These are phyloP conservation scores for Phaeophleospora eucalypticola DNA, from an alignment of 2,329 filamentous ascomycete genomes.

Conservation along the genomic window DNA sequence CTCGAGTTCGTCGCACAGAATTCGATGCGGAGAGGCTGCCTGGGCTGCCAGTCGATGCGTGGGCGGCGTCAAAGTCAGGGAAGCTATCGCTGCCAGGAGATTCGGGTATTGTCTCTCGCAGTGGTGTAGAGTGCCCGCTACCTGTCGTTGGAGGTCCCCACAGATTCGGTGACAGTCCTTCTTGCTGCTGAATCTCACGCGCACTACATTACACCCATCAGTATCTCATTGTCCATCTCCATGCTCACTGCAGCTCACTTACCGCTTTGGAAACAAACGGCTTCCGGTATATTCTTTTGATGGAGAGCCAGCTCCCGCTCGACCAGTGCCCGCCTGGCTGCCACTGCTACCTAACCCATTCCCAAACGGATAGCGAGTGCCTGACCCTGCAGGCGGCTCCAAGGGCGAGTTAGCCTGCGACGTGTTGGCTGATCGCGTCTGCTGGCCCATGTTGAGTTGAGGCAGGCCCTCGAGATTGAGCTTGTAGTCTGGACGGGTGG, in stretches of 20 bases:
- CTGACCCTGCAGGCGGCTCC: conserved; percentile 62
- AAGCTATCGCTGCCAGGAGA: conserved; percentile 90
- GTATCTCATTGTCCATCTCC: neutral
- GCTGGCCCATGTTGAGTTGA: conserved; percentile 59
- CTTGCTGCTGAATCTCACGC: conserved; percentile 93
- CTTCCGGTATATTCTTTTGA: conserved; percentile 77
- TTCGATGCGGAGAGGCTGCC: conserved; percentile 21
- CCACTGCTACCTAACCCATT: conserved; percentile 54
- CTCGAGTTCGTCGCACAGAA: conserved; percentile 67
- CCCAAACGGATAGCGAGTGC: conserved; percentile 68
- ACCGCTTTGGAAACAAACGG: conserved; percentile 91
- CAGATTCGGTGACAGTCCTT: conserved; percentile 69
- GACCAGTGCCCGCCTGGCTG: conserved; percentile 51
- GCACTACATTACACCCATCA: conserved; percentile 62
- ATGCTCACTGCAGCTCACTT: conserved; percentile 36
- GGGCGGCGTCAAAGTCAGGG: conserved; percentile 68
- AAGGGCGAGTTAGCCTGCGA: conserved; percentile 76
- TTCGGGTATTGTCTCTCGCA: conserved; percentile 96
- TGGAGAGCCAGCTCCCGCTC: conserved; percentile 91
- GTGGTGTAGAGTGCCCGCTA: conserved; percentile 90
- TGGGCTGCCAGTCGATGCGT: conserved; percentile 23
- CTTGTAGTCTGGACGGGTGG: conserved; percentile 73
- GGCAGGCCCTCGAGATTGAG: conserved; percentile 78
- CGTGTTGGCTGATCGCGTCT: conserved; percentile 69
- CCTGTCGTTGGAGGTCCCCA: conserved; percentile 96